Evolutionary conservation across 768 basidiomycete species (phyloP).

Genomic region (Lyophyllum atratum): DNA sequence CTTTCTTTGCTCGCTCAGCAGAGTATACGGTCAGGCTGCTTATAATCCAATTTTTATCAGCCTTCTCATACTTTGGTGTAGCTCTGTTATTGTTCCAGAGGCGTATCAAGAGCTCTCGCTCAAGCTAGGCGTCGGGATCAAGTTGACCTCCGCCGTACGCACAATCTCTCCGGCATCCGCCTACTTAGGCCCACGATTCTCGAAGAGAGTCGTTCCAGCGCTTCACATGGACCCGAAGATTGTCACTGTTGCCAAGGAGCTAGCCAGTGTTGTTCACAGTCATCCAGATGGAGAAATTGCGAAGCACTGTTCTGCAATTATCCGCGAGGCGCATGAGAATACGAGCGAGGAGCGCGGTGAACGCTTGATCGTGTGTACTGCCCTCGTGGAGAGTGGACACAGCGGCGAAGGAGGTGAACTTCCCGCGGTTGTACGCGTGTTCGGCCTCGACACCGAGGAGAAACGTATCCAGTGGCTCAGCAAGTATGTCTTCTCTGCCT

Average conservation of each 20-base stretch:
- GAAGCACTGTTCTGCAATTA: constrained; percentile 54
- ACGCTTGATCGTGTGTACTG: constrained; percentile 56
- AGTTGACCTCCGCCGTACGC: constrained; percentile 58
- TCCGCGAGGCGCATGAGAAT: constrained; percentile 55
- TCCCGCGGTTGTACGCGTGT: constrained; percentile 51
- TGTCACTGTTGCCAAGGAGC: constrained; percentile 56
- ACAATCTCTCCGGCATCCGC: constrained; percentile 63
- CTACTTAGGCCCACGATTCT: constrained; percentile 58
- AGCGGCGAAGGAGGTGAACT: constrained; percentile 43
- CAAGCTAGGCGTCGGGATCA: constrained; percentile 57
- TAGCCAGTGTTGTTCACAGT: constrained; percentile 52
- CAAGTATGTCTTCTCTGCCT: constrained; percentile 33
- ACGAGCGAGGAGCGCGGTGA: constrained; percentile 48
- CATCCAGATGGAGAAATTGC: constrained; percentile 51
- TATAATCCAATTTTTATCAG: not conserved
- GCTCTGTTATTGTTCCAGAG: constrained; percentile 55
- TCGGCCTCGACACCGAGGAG: constrained; percentile 51
- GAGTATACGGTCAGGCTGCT: constrained; percentile 45
- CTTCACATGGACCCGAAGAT: constrained; percentile 49
- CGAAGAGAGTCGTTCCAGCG: constrained; percentile 48
- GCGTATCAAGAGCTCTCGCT: constrained; percentile 47
- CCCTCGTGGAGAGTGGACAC: constrained; percentile 58
- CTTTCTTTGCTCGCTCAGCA: constrained; percentile 53
- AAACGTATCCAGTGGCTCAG: constrained; percentile 52
- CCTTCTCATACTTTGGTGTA: constrained; percentile 18